Evolutionary conservation across 2,329 filamentous ascomycete genomes (phyloP), one percentile per base, ranked within the genome.

Genomic region (Aphanocladium album): DNA sequence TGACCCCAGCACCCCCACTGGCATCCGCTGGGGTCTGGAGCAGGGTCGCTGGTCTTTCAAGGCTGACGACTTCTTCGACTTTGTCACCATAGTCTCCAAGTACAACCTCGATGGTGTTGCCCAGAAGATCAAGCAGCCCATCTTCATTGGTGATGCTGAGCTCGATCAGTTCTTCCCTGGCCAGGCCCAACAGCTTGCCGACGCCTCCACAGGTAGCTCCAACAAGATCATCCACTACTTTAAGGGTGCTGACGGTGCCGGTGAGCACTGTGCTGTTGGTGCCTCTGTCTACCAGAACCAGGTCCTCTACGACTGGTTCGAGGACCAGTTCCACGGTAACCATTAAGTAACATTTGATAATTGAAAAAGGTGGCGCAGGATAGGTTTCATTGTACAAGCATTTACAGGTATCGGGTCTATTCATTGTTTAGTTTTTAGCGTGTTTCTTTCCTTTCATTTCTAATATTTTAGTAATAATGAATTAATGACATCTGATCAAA

Each of bases 1-100:
- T 12, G 54, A 52, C 41, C 21, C 43, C 1, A 52, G 54, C 6
- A 49, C 60, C 1, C 63, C 64, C 4, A 67, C 65, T 0, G n/a
- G 50, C 11, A 37, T 65, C 3, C 63, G 64, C 21, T 70, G 68
- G 67, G 67, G 63, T 21, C 57, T 70, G 6, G 61, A 66, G 37
- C 68, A 71, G 17, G 69, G 69, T 21, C 37, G 67, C 19, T 71
- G 68, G 69, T 57, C 65, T 1, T 71, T 69, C 60, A 68, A 69
- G 49, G 64, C 61, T 2, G 54, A 55, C 17, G 69, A 67, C 2
- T 62, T 67, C 4, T 67, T 62, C 30, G 64, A 68, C 2, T 69
- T 64, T 49, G 62, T 65, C 17, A 62, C 61, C 16, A 7, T 62
- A 14, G 33, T 55, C 0, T 60, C 64, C 9, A 30, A 62, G 14